Conservation (phyloP, 2,329 filamentous ascomycete genomes). For the Neofusicoccum kwambonambiense region DNA sequence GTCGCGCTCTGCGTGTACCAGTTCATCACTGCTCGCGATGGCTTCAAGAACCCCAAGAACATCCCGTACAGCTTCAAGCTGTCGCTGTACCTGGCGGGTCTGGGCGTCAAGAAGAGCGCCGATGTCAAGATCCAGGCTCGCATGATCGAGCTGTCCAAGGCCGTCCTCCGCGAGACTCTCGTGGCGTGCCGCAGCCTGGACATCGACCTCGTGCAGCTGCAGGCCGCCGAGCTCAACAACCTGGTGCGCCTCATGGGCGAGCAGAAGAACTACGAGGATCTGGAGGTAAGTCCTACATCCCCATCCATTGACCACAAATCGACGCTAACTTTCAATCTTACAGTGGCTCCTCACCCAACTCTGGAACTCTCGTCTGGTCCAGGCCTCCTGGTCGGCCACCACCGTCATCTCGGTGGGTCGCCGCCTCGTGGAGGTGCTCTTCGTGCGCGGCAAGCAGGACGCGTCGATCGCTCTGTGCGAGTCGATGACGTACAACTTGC, state of each 20-base stretch:
- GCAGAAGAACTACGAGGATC: slow-evolving; percentile 45
- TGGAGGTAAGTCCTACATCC: slow-evolving; percentile 24
- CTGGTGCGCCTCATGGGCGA: slow-evolving; percentile 45
- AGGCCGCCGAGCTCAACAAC: slow-evolving; percentile 42
- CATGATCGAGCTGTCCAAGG: slow-evolving; percentile 40
- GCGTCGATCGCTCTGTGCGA: slow-evolving; percentile 46
- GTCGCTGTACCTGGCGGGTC: slow-evolving; percentile 34
- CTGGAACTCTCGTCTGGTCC: slow-evolving; percentile 36
- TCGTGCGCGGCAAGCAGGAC: slow-evolving; percentile 47
- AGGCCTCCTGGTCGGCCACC: slow-evolving; percentile 32
- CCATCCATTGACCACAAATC: too few species aligned
- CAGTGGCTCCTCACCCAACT: slow-evolving; percentile 36
- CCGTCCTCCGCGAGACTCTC: slow-evolving; percentile 44
- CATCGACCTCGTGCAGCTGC: slow-evolving; percentile 45
- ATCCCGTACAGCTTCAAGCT: slow-evolving; percentile 41
- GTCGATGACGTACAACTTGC: slow-evolving; percentile 57
- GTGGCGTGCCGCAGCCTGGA: slow-evolving; percentile 40
- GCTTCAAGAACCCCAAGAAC: slow-evolving; percentile 31
- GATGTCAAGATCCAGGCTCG: slow-evolving; percentile 38
- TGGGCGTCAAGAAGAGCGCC: slow-evolving; percentile 24
- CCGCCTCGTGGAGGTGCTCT: slow-evolving; percentile 53
- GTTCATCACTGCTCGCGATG: slow-evolving; percentile 31
- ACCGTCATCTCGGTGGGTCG: slow-evolving; percentile 54
- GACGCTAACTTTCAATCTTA: neutral
- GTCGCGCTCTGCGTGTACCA: slow-evolving; percentile 34